Conservation (phyloP, 345 rosid genomes). For the Salix suchowensis region DNA sequence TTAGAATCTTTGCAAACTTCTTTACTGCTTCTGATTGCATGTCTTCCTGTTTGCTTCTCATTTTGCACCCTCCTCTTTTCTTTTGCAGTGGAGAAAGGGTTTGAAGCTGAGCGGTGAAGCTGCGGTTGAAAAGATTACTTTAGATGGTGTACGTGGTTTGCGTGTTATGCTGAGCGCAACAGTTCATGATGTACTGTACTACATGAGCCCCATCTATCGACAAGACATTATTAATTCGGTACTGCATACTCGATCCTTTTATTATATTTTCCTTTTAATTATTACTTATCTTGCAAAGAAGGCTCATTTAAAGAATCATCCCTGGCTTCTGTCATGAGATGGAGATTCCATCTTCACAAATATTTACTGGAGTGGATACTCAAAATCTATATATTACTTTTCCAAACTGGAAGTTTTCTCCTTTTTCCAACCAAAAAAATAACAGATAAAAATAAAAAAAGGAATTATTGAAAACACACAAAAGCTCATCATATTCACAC, state of each 20-base stretch:
- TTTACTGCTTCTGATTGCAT: background rate
- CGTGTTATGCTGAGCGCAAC: slow-evolving; percentile 91
- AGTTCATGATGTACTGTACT: slow-evolving; percentile 91
- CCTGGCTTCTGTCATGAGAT: background rate
- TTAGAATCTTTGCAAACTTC: background rate
- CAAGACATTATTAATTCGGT: slow-evolving; percentile 95
- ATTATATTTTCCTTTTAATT: background rate
- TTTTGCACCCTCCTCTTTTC: background rate
- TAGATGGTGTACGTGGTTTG: slow-evolving; percentile 90
- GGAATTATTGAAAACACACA: background rate
- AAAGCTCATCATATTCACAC: background rate
- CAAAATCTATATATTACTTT: background rate
- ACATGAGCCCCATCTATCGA: slow-evolving; percentile 97
- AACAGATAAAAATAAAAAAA: background rate
- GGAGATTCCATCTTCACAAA: slow-evolving; percentile 5
- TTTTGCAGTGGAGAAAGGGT: slow-evolving; percentile 90
- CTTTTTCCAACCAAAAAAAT: background rate
- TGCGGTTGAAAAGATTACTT: slow-evolving; percentile 88
- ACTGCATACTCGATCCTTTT: slow-evolving; percentile 14
- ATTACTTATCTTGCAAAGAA: background rate
- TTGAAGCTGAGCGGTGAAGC: slow-evolving; percentile 94
- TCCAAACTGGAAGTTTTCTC: background rate
- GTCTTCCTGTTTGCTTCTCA: background rate
- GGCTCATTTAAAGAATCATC: background rate
- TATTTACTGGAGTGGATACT: background rate